These are phyloP conservation scores for Kodamaea derodonti DNA, from an alignment of 1,139 yeast species.

Conservation along the genomic window DNA sequence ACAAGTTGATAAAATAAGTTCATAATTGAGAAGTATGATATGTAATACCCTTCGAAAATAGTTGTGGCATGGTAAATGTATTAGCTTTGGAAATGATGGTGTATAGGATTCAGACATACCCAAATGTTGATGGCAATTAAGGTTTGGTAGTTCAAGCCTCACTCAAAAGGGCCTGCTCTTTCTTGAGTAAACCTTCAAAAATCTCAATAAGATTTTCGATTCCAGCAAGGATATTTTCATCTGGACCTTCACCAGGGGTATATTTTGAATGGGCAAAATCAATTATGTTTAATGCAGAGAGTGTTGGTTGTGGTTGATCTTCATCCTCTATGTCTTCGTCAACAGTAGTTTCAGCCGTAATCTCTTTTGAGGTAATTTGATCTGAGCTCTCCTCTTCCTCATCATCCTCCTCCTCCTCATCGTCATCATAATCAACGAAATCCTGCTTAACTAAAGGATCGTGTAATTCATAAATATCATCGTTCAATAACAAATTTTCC, in stretches of 20 bases:
- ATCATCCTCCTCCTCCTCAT: slow-evolving; percentile 21
- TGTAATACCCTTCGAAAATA: too few relatives aligned
- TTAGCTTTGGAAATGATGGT: too few relatives aligned
- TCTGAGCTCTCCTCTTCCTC: slow-evolving; percentile 27
- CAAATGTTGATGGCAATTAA: too few relatives aligned
- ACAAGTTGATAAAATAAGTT: too few relatives aligned
- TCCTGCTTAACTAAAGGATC: slow-evolving; percentile 38
- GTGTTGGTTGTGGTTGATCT: slow-evolving; percentile 20
- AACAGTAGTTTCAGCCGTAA: slow-evolving; percentile 19
- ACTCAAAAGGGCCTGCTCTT: not conserved
- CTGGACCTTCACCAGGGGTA: slow-evolving; percentile 63
- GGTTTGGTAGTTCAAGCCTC: too few relatives aligned
- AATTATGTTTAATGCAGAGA: slow-evolving; percentile 62
- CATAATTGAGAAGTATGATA: too few relatives aligned
- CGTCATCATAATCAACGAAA: slow-evolving; percentile 29
- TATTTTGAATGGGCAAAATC: slow-evolving; percentile 87
- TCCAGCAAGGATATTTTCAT: slow-evolving; percentile 66
- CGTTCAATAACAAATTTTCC: slow-evolving; percentile 13
- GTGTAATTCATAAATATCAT: slow-evolving; percentile 24
- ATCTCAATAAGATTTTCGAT: slow-evolving; percentile 53
- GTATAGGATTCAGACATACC: too few relatives aligned
- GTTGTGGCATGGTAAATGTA: too few relatives aligned
- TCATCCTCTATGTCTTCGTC: slow-evolving; percentile 23
- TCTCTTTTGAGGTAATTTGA: slow-evolving; percentile 14
- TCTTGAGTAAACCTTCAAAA: slow-evolving; percentile 27